Evolutionary conservation across 148 eudicot genomes (phyloP), one percentile per base, ranked within the genome.

Genomic region (Rhododendron mucronatum): DNA sequence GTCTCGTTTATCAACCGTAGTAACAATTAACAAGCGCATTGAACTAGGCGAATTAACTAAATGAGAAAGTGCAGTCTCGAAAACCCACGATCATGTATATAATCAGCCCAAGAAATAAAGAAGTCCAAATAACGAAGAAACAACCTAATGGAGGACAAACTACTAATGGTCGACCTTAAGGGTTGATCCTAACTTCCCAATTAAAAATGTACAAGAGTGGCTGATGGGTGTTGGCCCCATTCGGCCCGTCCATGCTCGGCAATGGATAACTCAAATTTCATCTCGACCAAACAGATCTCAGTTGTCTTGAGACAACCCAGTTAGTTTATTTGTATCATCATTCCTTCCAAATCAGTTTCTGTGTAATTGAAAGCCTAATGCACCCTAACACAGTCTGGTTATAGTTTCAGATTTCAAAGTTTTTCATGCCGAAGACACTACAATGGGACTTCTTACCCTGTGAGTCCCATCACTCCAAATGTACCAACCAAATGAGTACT

Each of bases 381-480:
- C 8, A 65, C 71, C 33, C 28, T 51, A 51, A 20, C 21, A 61
- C 2, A 61, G 26, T 23, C n/a, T 23, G 1, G 30, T 23, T 23
- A 23, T 7, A 63, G 8, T 23, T 23, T 23, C 71, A 63, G 20
- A 15, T 50, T 16, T 14, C 77, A 0, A 75, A 35, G 28, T 14
- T n/a, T 21, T 3, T 39, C 45, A 77, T 77, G 71, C 69, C 2
- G 59, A 75, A 23, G 87, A 85, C 18, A 86, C 84, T 50, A 44
- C 87, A 50, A 86, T 71, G 47, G 87, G 87, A 44, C 87, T 86
- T 53, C 87, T 81, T 5, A 86, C 87, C 13, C 18, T 48, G 53
- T 86, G 87, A 69, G 35, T 41, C 21, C 87, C 87, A 71, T 86
- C 87, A 37, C 67, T 80, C 87, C 87, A 86, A 39, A 81, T 33